Conservation (phyloP, 2,329 filamentous ascomycete species). For the Juglanconis oblonga region DNA sequence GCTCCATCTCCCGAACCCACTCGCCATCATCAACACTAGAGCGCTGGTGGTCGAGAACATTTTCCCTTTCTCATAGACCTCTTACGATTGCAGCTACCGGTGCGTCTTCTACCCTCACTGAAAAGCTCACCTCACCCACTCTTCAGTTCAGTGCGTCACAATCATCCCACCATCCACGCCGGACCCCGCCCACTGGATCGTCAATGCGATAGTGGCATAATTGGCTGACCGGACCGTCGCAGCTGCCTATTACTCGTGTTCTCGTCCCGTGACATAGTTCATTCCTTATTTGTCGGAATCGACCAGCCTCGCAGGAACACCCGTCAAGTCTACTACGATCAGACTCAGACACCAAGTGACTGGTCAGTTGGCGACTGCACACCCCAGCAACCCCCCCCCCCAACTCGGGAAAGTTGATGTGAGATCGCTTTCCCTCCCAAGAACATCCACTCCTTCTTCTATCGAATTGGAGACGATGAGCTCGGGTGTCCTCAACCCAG, state of each 20-base stretch:
- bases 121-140: background rate
- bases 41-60: background rate
- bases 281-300: background rate
- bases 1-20: no score
- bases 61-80: background rate
- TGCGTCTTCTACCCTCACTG: background rate
- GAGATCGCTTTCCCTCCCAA: background rate
- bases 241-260: background rate
- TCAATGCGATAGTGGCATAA: background rate
- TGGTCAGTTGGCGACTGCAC: background rate
- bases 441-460: background rate
- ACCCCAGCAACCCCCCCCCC: background rate
- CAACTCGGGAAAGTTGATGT: constrained; percentile 1
- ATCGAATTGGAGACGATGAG: constrained; percentile 41
- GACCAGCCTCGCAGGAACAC: background rate
- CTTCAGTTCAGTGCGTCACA: background rate
- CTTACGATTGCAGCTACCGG: background rate
- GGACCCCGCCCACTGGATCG: background rate
- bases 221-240: background rate
- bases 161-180: background rate
- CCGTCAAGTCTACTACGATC: no score
- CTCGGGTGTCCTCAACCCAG: constrained; percentile 47
- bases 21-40: no score
- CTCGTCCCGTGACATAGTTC: no score
- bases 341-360: background rate